A percentile compares a stretch with the other conserved stretches of the same genome.
phyloP scores from a whole-genome alignment of 75 land plant genomes.

The Sequoiadendron giganteum region DNA sequence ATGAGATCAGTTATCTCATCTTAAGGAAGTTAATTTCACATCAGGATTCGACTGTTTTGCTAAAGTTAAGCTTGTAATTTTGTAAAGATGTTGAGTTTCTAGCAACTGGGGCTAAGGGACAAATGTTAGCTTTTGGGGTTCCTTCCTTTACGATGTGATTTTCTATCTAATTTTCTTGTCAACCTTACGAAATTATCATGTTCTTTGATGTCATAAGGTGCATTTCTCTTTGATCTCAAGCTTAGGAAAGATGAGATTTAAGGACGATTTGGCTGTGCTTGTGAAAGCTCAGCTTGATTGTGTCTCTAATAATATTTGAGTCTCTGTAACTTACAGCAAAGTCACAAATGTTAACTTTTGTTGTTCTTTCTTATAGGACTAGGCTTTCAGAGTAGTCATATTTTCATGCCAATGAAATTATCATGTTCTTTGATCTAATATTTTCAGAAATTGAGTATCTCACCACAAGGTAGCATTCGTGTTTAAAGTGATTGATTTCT shows the following conservation, averaged over 20 bases:
- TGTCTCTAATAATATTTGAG: not conserved
- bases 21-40: not conserved
- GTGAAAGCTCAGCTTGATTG: not conserved
- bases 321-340: not conserved
- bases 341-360: not conserved
- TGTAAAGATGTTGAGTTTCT: too few relatives aligned
- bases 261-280: not conserved
- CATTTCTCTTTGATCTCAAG: too few relatives aligned
- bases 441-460: not conserved
- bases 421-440: not conserved
- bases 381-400: not conserved
- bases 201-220: too few relatives aligned
- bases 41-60: too few relatives aligned
- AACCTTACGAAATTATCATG: too few relatives aligned
- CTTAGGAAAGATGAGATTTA: not conserved
- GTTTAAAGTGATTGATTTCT: not conserved
- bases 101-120: too few relatives aligned
- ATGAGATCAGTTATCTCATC: not conserved
- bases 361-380: not conserved
- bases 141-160: too few relatives aligned
- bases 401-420: not conserved
- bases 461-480: not conserved
- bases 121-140: too few relatives aligned
- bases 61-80: too few relatives aligned
- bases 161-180: too few relatives aligned